phyloP scores from a whole-genome alignment of 331 rosid genomes.

The Malus hybrid region DNA sequence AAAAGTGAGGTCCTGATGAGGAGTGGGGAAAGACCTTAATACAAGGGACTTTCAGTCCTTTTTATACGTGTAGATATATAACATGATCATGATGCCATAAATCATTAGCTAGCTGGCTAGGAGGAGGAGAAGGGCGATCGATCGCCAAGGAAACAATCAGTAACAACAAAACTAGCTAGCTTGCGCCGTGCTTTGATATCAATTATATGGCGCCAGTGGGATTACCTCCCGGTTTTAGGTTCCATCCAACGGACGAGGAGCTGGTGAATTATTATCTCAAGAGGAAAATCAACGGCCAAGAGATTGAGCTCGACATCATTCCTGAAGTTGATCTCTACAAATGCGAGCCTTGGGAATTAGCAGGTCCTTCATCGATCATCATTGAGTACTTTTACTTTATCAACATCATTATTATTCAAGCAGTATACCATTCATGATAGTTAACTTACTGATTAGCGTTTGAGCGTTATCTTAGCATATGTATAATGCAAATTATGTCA shows the following conservation, averaged over 20 bases:
- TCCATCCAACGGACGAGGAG: conserved; percentile 97
- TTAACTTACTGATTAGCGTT: too few species aligned
- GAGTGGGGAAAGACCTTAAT: conserved; percentile 36
- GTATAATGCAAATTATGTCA: too few species aligned
- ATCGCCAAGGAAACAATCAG: neutral
- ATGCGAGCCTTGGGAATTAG: conserved; percentile 99
- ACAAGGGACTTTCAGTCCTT: conserved; percentile 62
- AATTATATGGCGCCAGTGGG: conserved; percentile 76
- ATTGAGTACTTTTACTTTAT: too few species aligned
- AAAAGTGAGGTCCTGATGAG: conserved; percentile 25
- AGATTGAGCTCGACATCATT: conserved; percentile 93
- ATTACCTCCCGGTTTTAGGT: conserved; percentile 95
- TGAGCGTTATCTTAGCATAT: too few species aligned
- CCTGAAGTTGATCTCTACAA: conserved; percentile 99
- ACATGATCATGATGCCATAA: conserved; percentile 9
- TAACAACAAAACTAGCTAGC: neutral
- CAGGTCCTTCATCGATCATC: conserved; percentile 43
- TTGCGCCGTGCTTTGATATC: neutral
- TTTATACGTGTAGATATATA: conserved; percentile 17
- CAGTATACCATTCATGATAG: too few species aligned
- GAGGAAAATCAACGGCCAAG: conserved; percentile 81
- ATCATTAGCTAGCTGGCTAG: too few species aligned
- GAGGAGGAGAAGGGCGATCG: neutral
- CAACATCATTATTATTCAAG: too few species aligned
- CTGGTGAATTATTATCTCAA: conserved; percentile 92